Percentiles rank a stretch among this genome's conserved stretches.
These are phyloP conservation scores for Solanum sparsipilum DNA, from an alignment of 257 asterid species.

Conservation along the genomic window DNA sequence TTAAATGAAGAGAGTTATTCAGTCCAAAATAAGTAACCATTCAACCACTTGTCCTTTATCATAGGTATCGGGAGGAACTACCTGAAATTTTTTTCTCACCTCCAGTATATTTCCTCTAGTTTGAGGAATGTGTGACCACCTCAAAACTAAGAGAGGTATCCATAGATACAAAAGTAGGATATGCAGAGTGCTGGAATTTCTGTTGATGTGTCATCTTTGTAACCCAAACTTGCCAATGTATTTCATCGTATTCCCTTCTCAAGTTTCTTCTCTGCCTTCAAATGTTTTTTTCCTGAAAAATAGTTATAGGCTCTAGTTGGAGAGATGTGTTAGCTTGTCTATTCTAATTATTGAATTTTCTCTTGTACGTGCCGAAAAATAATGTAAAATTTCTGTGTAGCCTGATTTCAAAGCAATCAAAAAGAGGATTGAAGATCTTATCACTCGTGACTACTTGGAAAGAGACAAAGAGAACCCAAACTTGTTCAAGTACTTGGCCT, in stretches of 20 bases:
- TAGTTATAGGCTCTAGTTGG: not conserved
- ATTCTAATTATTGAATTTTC: not conserved
- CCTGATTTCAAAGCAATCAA: slow-evolving; percentile 45
- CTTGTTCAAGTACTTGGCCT: slow-evolving; percentile 22
- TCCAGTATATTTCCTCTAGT: not conserved
- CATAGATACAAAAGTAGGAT: not conserved
- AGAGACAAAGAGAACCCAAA: slow-evolving; percentile 38
- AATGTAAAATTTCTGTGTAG: slow-evolving; percentile 10
- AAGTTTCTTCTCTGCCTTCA: not conserved
- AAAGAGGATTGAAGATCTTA: slow-evolving; percentile 48
- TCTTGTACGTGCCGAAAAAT: not conserved
- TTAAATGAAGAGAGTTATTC: not conserved
- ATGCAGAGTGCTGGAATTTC: not conserved
- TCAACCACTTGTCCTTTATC: not conserved
- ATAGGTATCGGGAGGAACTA: not conserved
- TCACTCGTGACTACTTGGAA: slow-evolving; percentile 37
- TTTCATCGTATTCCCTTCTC: not conserved
- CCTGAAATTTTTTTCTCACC: not conserved
- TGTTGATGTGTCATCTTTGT: not conserved
- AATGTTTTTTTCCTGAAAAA: not conserved
- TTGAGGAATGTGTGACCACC: not conserved
- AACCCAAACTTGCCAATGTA: not conserved
- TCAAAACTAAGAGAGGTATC: not conserved
- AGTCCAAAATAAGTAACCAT: not conserved
- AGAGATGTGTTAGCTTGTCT: not conserved